A percentile compares a stretch with the other conserved stretches of the same genome.
Evolutionary conservation across 306 rosid genomes (phyloP).

Genomic region (Quercus mongolica): DNA sequence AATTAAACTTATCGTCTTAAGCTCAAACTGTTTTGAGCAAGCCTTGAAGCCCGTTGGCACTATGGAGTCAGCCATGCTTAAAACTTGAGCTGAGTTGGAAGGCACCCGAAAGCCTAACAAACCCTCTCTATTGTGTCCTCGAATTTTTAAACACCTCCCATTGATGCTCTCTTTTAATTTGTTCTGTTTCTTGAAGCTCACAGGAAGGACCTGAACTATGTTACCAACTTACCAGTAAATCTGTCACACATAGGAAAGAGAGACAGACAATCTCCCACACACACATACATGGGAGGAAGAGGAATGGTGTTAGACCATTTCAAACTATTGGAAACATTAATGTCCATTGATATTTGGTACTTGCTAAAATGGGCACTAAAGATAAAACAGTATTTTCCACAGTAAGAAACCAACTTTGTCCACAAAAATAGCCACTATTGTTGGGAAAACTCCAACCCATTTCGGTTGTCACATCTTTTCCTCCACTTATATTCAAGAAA

Average conservation of each 20-base stretch:
- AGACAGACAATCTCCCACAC: neutral
- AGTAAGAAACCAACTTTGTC: neutral
- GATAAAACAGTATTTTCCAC: neutral
- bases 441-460: constrained; percentile 4
- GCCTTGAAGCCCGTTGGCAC: no score
- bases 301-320: neutral
- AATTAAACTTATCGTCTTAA: no score
- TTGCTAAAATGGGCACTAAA: constrained; percentile 1
- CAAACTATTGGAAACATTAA: neutral
- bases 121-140: no score
- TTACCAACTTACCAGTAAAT: no score
- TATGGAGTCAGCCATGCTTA: neutral
- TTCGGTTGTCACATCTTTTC: constrained; percentile 2
- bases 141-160: no score
- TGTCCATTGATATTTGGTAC: neutral
- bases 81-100: neutral
- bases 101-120: no score
- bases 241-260: no score
- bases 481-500: constrained; percentile 3
- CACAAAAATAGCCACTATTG: constrained; percentile 18
- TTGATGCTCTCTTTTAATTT: no score
- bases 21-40: no score
- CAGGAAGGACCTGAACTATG: no score
- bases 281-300: neutral
- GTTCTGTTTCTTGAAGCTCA: no score